A percentile compares a stretch with the other conserved stretches of the same genome.
Conservation (phyloP, 352 stramenopile species). For the Phytophthora podocarpi region DNA sequence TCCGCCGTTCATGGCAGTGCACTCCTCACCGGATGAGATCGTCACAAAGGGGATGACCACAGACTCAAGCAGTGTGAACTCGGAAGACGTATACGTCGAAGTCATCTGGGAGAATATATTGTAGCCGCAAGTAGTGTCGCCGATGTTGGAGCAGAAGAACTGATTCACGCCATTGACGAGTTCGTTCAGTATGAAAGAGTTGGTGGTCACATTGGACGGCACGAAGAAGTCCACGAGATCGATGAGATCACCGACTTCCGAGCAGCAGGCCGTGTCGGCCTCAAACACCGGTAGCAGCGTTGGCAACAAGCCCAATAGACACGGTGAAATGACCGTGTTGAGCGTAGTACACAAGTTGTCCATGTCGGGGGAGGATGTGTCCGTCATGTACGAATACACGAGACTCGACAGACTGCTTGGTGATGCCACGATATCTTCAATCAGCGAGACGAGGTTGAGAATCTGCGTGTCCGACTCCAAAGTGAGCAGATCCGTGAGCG, state of each 20-base stretch:
- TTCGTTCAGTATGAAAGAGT: conserved; percentile 54
- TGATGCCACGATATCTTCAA: conserved; percentile 36
- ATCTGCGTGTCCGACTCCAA: conserved; percentile 40
- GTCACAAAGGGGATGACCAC: conserved; percentile 57
- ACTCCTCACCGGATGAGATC: conserved; percentile 39
- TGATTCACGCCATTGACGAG: conserved; percentile 52
- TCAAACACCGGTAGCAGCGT: conserved; percentile 33
- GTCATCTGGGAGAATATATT: conserved; percentile 47
- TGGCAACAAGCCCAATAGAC: conserved; percentile 35
- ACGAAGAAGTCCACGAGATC: conserved; percentile 54
- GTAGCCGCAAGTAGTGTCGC: conserved; percentile 39
- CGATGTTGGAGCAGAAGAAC: conserved; percentile 48
- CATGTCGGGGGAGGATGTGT: conserved; percentile 39
- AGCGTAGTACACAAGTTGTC: conserved; percentile 44
- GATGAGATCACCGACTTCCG: conserved; percentile 47
- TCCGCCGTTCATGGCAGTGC: conserved; percentile 41
- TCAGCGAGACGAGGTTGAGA: conserved; percentile 26
- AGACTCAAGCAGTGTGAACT: conserved; percentile 50
- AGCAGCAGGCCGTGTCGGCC: conserved; percentile 46
- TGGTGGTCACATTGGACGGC: conserved; percentile 36
- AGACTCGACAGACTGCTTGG: conserved; percentile 42
- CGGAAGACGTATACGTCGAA: conserved; percentile 18
- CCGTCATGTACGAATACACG: conserved; percentile 48
- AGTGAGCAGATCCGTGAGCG: conserved; percentile 30
- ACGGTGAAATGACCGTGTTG: conserved; percentile 44